Percentiles rank a stretch among this genome's conserved stretches.
Conservation (phyloP, 1,284 basidiomycete genomes). For the Ceratobasidium sp. region DNA sequence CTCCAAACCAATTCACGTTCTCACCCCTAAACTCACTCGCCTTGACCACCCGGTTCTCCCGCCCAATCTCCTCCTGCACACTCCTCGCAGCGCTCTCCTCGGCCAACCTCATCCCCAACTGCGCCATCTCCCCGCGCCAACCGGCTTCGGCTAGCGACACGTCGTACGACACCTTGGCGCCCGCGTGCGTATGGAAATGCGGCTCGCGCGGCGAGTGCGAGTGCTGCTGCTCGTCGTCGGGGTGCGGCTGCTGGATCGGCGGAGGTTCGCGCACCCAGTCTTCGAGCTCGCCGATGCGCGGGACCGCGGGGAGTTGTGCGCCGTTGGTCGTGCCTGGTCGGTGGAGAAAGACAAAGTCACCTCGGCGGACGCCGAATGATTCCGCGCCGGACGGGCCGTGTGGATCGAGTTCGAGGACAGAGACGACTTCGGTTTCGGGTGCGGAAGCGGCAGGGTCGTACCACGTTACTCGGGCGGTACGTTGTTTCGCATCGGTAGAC, state of each 20-base stretch:
- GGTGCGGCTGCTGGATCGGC: constrained; percentile 50
- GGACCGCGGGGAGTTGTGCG: constrained; percentile 70
- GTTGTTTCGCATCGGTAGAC: constrained; percentile 51
- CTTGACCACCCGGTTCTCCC: constrained; percentile 50
- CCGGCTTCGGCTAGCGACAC: constrained; percentile 54
- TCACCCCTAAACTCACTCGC: constrained; percentile 57
- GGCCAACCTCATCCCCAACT: constrained; percentile 70
- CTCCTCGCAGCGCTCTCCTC: constrained; percentile 56
- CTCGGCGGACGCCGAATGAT: constrained; percentile 79
- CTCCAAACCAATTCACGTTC: constrained; percentile 74
- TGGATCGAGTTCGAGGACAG: constrained; percentile 88
- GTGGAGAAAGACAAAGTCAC: constrained; percentile 87
- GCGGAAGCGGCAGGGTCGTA: constrained; percentile 43
- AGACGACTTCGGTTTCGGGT: constrained; percentile 62
- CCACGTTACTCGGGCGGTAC: constrained; percentile 51
- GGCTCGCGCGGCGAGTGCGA: constrained; percentile 52
- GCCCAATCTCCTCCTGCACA: constrained; percentile 37
- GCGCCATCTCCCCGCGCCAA: constrained; percentile 75
- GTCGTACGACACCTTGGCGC: constrained; percentile 19
- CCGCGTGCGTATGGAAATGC: constrained; percentile 30
- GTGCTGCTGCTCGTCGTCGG: background rate
- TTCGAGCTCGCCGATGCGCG: constrained; percentile 82
- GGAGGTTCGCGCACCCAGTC: constrained; percentile 75
- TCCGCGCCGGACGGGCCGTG: constrained; percentile 70
- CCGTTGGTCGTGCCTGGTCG: constrained; percentile 73